Evolutionary conservation across 176 grass and related monocot genomes (phyloP).

Genomic region (Pontederia paniculata): DNA sequence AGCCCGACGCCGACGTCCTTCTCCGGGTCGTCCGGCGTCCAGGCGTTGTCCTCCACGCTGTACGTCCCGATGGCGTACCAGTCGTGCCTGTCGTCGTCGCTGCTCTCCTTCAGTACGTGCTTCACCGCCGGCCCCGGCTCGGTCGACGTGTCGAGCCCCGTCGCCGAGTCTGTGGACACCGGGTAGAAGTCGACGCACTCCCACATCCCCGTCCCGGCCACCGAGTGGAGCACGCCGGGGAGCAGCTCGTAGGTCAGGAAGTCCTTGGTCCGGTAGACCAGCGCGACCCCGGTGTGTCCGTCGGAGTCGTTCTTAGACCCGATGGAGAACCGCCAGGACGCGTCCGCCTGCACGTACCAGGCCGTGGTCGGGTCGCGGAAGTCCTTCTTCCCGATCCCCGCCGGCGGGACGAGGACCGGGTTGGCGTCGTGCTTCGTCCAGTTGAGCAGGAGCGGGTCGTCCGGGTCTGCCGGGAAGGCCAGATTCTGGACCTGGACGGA

Average conservation of each 20-base stretch:
- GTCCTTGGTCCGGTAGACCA: slow-evolving; percentile 73
- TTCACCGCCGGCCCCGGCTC: slow-evolving; percentile 44
- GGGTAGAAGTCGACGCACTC: slow-evolving; percentile 96
- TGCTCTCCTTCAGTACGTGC: slow-evolving; percentile 77
- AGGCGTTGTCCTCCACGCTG: slow-evolving; percentile 22
- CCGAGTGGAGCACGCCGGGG: slow-evolving; percentile 46
- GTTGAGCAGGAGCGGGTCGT: too few relatives aligned
- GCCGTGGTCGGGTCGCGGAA: too few relatives aligned
- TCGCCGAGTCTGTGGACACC: slow-evolving; percentile 21
- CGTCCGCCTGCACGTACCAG: slow-evolving; percentile 33
- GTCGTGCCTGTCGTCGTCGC: slow-evolving; percentile 75
- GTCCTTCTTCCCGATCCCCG: too few relatives aligned
- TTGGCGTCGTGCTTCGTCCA: too few relatives aligned
- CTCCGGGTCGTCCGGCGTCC: slow-evolving; percentile 55
- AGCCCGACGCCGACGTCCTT: slow-evolving; percentile 78
- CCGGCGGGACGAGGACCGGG: too few relatives aligned
- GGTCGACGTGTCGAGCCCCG: slow-evolving; percentile 53
- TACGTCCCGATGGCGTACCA: slow-evolving; percentile 91
- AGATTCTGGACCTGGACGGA: too few relatives aligned
- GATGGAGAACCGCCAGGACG: slow-evolving; percentile 55
- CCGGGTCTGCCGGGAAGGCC: too few relatives aligned
- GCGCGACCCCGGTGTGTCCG: slow-evolving; percentile 32
- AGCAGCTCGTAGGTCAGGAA: slow-evolving; percentile 52
- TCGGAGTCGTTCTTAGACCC: slow-evolving; percentile 40
- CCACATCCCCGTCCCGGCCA: slow-evolving; percentile 76